Conservation (phyloP, 768 basidiomycete species). For the Auriscalpium vulgare region DNA sequence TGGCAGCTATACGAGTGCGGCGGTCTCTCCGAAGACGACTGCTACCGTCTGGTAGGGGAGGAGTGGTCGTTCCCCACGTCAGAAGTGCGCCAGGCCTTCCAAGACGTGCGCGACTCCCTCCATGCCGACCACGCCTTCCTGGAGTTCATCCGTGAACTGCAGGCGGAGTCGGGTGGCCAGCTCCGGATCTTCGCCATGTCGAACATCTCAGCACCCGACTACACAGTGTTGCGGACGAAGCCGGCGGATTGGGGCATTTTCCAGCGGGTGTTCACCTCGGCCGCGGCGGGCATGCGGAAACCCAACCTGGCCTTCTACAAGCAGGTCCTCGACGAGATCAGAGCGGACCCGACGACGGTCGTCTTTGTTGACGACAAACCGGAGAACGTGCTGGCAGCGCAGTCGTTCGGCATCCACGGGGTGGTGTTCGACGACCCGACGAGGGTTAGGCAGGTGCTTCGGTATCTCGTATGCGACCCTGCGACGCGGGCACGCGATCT, state of each 20-base stretch:
- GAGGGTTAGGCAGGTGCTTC: constrained; percentile 36
- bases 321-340: constrained; percentile 38
- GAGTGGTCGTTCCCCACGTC: constrained; percentile 30
- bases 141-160: constrained; percentile 38
- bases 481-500: constrained; percentile 30
- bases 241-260: constrained; percentile 42
- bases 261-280: constrained; percentile 46
- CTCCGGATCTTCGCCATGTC: constrained; percentile 48
- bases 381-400: constrained; percentile 51
- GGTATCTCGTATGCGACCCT: constrained; percentile 42
- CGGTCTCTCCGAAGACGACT: constrained; percentile 33
- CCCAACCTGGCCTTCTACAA: constrained; percentile 46
- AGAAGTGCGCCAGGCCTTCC: constrained; percentile 38
- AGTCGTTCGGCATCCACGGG: constrained; percentile 47
- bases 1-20: constrained; percentile 50
- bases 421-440: constrained; percentile 39
- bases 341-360: constrained; percentile 35
- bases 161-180: constrained; percentile 24
- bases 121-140: constrained; percentile 36
- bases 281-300: constrained; percentile 44
- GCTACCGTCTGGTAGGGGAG: constrained; percentile 33
- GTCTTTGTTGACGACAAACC: constrained; percentile 55
- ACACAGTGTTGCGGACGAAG: constrained; percentile 35
- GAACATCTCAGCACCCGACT: constrained; percentile 52
- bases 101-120: constrained; percentile 40